These are phyloP conservation scores for Chytriomyces sp. DNA, from an alignment of 192 early-diverging fungal species.

Conservation along the genomic window DNA sequence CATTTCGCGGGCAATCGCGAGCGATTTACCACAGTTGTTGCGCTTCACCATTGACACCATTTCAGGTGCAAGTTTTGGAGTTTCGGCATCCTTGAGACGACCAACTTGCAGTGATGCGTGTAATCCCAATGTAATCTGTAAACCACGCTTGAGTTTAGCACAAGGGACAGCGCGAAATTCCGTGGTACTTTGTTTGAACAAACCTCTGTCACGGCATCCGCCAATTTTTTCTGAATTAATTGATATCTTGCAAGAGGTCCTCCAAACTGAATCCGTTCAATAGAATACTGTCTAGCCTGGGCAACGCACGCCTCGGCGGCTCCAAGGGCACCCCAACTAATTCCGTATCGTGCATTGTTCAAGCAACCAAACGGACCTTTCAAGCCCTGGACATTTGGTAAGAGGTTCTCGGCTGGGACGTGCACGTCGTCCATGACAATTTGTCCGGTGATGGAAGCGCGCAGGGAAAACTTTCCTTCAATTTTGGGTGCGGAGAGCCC, in stretches of 20 bases:
- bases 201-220: conserved; percentile 84
- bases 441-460: conserved; percentile 95
- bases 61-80: conserved; percentile 77
- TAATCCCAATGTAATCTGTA: conserved; percentile 77
- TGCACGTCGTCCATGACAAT: conserved; percentile 98
- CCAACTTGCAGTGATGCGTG: conserved; percentile 91
- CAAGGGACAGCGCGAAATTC: too few species aligned
- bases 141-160: too few species aligned
- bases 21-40: conserved; percentile 92
- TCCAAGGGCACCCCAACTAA: conserved; percentile 95
- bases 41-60: conserved; percentile 97
- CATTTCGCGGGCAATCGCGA: conserved; percentile 87
- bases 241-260: conserved; percentile 90
- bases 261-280: conserved; percentile 89
- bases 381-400: conserved; percentile 88
- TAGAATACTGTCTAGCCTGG: conserved; percentile 87
- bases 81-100: conserved; percentile 80
- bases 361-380: conserved; percentile 95
- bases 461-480: conserved; percentile 93
- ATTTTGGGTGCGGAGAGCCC: conserved; percentile 88
- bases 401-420: conserved; percentile 87
- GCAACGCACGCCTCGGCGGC: conserved; percentile 91
- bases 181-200: too few species aligned
- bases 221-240: conserved; percentile 96
- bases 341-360: conserved; percentile 97